Evolutionary conservation across 148 eudicot species (phyloP).

Genomic region (Cornus controversa): DNA sequence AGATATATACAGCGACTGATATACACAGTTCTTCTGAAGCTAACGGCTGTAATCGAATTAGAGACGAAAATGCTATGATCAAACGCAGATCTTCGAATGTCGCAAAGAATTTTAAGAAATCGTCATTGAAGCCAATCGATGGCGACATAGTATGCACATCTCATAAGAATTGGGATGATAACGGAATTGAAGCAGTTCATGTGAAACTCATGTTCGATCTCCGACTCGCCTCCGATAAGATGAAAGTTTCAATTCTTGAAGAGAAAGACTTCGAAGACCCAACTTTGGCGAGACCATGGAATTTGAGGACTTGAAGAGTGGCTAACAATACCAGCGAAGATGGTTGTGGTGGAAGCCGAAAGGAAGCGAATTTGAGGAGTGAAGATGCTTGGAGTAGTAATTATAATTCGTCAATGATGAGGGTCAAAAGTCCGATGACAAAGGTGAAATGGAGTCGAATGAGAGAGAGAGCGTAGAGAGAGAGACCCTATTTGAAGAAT

Average conservation of each 20-base stretch:
- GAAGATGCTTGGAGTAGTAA: background rate
- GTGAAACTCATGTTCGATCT: conserved; percentile 28
- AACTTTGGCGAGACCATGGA: conserved; percentile 22
- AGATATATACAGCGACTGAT: too few species aligned
- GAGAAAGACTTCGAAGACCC: background rate
- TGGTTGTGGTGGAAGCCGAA: background rate
- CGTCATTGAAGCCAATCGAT: background rate
- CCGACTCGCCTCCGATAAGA: conserved; percentile 12
- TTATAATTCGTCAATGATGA: background rate
- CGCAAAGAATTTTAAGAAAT: background rate
- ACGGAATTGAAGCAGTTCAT: conserved; percentile 17
- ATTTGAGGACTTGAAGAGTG: conserved; percentile 24
- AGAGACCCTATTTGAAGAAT: too few species aligned
- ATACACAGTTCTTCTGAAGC: background rate
- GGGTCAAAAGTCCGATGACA: background rate
- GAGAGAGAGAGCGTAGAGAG: too few species aligned
- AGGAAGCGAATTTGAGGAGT: background rate
- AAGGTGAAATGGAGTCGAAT: conserved; percentile 1
- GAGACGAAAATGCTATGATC: background rate
- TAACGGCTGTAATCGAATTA: background rate
- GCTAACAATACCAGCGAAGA: conserved; percentile 2
- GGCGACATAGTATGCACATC: too few species aligned
- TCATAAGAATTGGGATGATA: background rate
- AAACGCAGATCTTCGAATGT: background rate
- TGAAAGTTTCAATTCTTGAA: conserved; percentile 8